Evolutionary conservation across 257 asterid species (phyloP).

Genomic region (Solanum paucissectum): DNA sequence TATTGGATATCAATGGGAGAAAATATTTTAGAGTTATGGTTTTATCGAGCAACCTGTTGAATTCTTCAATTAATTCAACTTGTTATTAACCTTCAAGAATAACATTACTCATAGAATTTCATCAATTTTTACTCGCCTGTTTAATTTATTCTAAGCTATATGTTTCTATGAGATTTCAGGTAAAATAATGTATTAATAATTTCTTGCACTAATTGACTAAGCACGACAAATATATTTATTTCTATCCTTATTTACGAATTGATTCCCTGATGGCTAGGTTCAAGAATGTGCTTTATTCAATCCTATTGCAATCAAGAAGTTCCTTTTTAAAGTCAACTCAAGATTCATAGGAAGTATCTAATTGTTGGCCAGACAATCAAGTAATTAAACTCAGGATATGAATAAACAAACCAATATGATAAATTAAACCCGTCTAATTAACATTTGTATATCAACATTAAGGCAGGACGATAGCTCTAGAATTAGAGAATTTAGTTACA

Average conservation of each 20-base stretch:
- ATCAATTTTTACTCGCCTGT: neutral
- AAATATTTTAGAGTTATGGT: neutral
- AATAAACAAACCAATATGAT: neutral
- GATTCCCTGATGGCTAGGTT: neutral
- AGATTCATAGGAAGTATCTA: neutral
- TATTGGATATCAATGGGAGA: neutral
- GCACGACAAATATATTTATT: neutral
- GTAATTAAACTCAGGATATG: neutral
- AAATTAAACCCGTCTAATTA: neutral
- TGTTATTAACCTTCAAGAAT: neutral
- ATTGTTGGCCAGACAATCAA: neutral
- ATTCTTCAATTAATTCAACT: neutral
- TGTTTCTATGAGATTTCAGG: neutral
- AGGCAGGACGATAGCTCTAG: neutral
- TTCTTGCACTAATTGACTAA: neutral
- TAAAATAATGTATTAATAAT: neutral
- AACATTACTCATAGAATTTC: neutral
- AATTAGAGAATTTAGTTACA: neutral
- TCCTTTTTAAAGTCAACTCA: neutral
- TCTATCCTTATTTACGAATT: neutral
- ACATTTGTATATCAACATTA: neutral
- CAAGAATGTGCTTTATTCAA: neutral
- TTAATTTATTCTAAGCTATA: neutral
- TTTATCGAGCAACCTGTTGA: neutral
- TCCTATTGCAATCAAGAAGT: neutral